Evolutionary conservation across 2,329 filamentous ascomycete genomes (phyloP).

Genomic region (Periglandula ipomoeae): DNA sequence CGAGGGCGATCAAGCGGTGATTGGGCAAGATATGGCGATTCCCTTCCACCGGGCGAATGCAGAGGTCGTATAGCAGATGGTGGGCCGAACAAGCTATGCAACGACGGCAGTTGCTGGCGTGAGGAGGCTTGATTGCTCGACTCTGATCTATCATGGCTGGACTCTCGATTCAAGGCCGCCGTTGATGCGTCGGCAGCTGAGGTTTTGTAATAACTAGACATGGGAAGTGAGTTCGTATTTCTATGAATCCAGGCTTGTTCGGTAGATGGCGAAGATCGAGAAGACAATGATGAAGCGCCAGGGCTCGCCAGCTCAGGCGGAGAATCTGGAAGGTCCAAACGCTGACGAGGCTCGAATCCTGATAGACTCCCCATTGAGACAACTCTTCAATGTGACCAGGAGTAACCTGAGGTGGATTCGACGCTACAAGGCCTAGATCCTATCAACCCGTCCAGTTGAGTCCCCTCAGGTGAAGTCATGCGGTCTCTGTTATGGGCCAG

Average conservation of each 20-base stretch:
- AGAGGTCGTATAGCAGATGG: slow-evolving; percentile 33
- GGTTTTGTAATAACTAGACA: slow-evolving; percentile 48
- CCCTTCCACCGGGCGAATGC: slow-evolving; percentile 39
- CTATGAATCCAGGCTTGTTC: slow-evolving; percentile 36
- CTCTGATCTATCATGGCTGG: slow-evolving; percentile 27
- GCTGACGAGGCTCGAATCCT: slow-evolving; percentile 39
- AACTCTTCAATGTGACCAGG: slow-evolving; percentile 6
- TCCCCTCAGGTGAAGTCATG: neutral
- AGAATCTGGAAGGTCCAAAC: slow-evolving; percentile 41
- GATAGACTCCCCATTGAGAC: slow-evolving; percentile 48
- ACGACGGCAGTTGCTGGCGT: slow-evolving; percentile 43
- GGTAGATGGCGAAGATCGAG: slow-evolving; percentile 31
- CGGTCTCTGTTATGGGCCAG: too few species aligned
- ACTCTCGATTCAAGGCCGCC: slow-evolving; percentile 27
- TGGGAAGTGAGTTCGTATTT: slow-evolving; percentile 38
- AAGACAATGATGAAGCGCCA: slow-evolving; percentile 37
- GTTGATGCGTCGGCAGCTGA: slow-evolving; percentile 33
- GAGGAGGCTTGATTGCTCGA: slow-evolving; percentile 18
- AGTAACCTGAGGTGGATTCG: neutral
- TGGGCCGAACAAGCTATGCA: slow-evolving; percentile 49
- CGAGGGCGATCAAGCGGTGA: slow-evolving; percentile 40
- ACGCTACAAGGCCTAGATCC: neutral
- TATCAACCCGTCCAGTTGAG: neutral
- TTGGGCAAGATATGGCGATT: slow-evolving; percentile 29
- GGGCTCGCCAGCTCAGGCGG: slow-evolving; percentile 46